Evolutionary conservation across 805 yeast genomes (phyloP).

Genomic region (Pichia eremophila): DNA sequence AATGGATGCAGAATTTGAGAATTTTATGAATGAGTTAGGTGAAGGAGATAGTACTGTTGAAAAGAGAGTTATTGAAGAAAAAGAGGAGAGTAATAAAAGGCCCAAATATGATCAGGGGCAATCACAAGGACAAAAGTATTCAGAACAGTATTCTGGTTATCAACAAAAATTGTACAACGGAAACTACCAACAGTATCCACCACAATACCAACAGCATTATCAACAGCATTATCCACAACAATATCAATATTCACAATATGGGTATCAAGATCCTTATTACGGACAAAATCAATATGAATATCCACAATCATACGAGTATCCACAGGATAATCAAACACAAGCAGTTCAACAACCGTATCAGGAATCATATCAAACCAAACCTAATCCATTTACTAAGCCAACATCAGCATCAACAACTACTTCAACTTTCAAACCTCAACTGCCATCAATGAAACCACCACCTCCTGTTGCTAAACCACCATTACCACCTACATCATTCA

Average conservation of each 20-base stretch:
- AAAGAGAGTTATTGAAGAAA: background rate
- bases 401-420: too few relatives aligned
- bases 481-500: background rate
- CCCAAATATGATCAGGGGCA: background rate
- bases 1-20: slow-evolving; percentile 41
- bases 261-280: too few relatives aligned
- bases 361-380: background rate
- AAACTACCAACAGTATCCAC: background rate
- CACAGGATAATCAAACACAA: too few relatives aligned
- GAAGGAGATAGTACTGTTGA: slow-evolving; percentile 16
- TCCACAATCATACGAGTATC: too few relatives aligned
- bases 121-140: background rate
- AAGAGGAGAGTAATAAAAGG: background rate
- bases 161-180: background rate
- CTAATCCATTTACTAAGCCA: background rate
- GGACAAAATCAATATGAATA: too few relatives aligned
- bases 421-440: background rate
- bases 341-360: background rate
- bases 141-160: background rate
- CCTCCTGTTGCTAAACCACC: background rate
- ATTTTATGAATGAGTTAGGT: slow-evolving; percentile 40
- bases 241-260: too few relatives aligned
- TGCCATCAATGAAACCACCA: slow-evolving; percentile 5
- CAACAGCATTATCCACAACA: background rate
- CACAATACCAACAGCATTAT: background rate